phyloP scores from a whole-genome alignment of 2,329 filamentous ascomycete genomes.

The Trichoderma sp. region DNA sequence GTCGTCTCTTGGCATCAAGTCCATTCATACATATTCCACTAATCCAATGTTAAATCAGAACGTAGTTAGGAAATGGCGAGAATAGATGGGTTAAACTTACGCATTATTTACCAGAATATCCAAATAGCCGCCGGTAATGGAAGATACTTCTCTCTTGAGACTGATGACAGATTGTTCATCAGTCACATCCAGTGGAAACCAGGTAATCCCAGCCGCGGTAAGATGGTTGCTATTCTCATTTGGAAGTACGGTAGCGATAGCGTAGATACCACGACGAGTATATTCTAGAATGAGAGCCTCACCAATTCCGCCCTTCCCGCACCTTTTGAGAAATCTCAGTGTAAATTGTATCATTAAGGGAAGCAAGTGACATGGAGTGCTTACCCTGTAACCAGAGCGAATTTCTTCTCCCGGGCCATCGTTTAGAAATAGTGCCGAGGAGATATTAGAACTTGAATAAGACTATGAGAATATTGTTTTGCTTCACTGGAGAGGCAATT shows the following conservation, averaged over 20 bases:
- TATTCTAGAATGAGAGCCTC: slow-evolving; percentile 28
- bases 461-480: background rate
- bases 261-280: slow-evolving; percentile 29
- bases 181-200: slow-evolving; percentile 36
- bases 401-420: background rate
- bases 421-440: background rate
- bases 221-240: slow-evolving; percentile 27
- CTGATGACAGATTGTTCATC: slow-evolving; percentile 28
- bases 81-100: background rate
- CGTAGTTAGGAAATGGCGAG: too few relatives aligned
- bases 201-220: slow-evolving; percentile 24
- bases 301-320: slow-evolving; percentile 29
- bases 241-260: slow-evolving; percentile 36
- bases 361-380: background rate
- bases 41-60: background rate
- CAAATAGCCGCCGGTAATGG: slow-evolving; percentile 16
- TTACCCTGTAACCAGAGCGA: slow-evolving; percentile 13
- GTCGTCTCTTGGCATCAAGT: background rate
- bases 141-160: slow-evolving; percentile 22
- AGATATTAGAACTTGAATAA: background rate
- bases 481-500: background rate
- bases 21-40: slow-evolving; percentile 3
- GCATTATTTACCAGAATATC: slow-evolving; percentile 8
- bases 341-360: background rate
- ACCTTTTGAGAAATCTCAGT: background rate